Evolutionary conservation across 2,329 filamentous ascomycete genomes (phyloP), one percentile per base, ranked within the genome.

Genomic region (Diaporthe eres): DNA sequence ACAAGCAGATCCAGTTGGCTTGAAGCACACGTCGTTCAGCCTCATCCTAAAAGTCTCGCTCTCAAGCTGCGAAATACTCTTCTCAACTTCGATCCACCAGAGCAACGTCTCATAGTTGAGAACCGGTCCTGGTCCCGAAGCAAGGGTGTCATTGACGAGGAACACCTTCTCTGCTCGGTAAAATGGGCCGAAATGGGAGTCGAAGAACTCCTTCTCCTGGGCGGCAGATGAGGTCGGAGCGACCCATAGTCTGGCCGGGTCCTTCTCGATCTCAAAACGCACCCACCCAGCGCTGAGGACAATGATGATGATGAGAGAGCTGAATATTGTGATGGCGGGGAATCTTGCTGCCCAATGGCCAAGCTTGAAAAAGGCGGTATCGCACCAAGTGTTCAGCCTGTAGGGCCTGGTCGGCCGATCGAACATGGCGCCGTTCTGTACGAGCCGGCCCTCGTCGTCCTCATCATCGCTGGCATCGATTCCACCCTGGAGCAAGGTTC

Each of bases 161-260:
- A 99, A 99, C 0, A 93, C 91, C 85, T 99, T 97, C 83, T 99
- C 94, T 0, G 96, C 94, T 55, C 97, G 94, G 85, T 97, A 99
- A 82, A 99, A 99, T 0, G 96, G 95, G 0, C 97, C 97, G 82
- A 99, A 99, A 80, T 95, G 95, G 49, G 90, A 84, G 82, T 99
- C 97, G 78, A 98, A 99, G 82, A 97, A 99, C 1, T 90, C 90
- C 86, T 99, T 99, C 83, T 99, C 96, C 82, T 95, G 90, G 0
- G 97, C 97, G 28, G 97, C 96, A 67, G 92, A 91, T 5, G 97
- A 98, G 12, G 94, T 94, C 10, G 97, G 97, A 80, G 96, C 96
- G n/a, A 99, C 97, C 97, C 97, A 99, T 12, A 99, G 87, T 65
- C 94, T 92, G 15, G 97, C 97, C 8, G 97, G 97, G 77, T 98